A percentile compares a stretch with the other conserved stretches of the same genome.
These are phyloP conservation scores for Meredithiella fracta DNA, from an alignment of 2,329 filamentous ascomycete genomes.

Conservation along the genomic window DNA sequence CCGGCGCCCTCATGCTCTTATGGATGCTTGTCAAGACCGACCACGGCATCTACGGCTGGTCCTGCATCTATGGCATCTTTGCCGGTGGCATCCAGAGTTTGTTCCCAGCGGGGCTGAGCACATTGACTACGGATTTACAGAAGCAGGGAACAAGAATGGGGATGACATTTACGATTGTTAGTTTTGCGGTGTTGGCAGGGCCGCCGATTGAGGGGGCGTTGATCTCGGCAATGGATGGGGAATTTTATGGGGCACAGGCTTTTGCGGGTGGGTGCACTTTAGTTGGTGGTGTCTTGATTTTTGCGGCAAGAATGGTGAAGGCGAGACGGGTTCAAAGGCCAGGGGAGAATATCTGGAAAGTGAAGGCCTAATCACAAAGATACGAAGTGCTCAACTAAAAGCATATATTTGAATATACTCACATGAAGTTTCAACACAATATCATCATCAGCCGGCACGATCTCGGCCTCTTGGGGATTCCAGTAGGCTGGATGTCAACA, in stretches of 20 bases:
- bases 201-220: slow-evolving; percentile 36
- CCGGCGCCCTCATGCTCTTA: slow-evolving; percentile 30
- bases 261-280: slow-evolving; percentile 26
- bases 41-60: slow-evolving; percentile 42
- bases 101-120: slow-evolving; percentile 37
- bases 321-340: slow-evolving; percentile 1
- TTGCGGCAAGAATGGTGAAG: slow-evolving; percentile 6
- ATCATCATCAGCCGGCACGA: no score
- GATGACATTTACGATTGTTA: slow-evolving; percentile 41
- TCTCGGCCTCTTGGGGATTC: no score
- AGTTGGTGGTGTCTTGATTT: slow-evolving; percentile 7
- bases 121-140: slow-evolving; percentile 33
- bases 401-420: no score
- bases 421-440: no score
- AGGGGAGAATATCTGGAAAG: slow-evolving; percentile 8
- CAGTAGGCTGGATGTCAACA: not conserved
- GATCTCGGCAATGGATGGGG: slow-evolving; percentile 25
- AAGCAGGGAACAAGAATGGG: slow-evolving; percentile 40
- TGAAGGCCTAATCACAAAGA: slow-evolving; percentile 9
- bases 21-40: slow-evolving; percentile 41
- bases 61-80: slow-evolving; percentile 45
- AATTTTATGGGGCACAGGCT: slow-evolving; percentile 31
- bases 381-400: no score
- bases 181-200: slow-evolving; percentile 35
- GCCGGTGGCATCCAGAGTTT: slow-evolving; percentile 48